Evolutionary conservation across 257 asterid genomes (phyloP).

Genomic region (Solanum lignicaule): DNA sequence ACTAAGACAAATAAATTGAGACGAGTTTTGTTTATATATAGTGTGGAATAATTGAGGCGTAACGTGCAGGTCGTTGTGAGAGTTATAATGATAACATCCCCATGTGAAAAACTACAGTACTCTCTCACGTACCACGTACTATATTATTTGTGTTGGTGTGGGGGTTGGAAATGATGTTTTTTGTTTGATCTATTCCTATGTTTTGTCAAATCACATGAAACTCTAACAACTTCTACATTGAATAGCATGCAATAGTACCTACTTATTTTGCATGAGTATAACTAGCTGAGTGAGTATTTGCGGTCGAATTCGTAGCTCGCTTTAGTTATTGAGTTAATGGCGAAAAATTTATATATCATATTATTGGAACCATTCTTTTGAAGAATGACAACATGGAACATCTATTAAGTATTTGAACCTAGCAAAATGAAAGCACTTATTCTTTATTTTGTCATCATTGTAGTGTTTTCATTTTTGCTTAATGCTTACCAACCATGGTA

Average conservation of each 20-base stretch:
- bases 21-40: background rate
- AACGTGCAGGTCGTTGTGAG: conserved; percentile 31
- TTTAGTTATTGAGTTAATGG: background rate
- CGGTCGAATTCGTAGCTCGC: background rate
- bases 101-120: conserved; percentile 16
- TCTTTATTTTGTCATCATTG: background rate
- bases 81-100: conserved; percentile 13
- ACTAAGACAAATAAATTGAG: background rate
- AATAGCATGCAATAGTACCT: background rate
- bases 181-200: background rate
- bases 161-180: background rate
- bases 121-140: background rate
- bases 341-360: no score
- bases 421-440: background rate
- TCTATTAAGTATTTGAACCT: background rate
- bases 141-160: background rate
- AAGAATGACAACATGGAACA: background rate
- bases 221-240: background rate
- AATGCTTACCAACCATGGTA: accelerated
- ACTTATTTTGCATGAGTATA: background rate
- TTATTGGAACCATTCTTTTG: no score
- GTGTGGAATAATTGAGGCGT: conserved; percentile 10
- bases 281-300: background rate
- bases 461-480: background rate
- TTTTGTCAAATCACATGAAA: background rate